Percentiles rank a stretch among this genome's conserved stretches.
phyloP scores from a whole-genome alignment of 306 rosid species.

The Cajanus cajan region DNA sequence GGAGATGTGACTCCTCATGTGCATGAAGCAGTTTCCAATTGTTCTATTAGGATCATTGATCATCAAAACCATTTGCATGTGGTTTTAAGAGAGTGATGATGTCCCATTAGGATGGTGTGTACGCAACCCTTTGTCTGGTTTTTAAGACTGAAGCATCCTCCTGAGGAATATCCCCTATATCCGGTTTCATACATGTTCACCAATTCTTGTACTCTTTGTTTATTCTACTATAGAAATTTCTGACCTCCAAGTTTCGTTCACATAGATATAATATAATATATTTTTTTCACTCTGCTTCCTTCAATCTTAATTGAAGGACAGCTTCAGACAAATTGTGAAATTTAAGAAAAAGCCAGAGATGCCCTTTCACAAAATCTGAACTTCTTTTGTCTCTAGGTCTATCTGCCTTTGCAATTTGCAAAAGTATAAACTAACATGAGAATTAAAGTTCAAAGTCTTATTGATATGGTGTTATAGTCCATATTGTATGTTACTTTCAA shows the following conservation, averaged over 20 bases:
- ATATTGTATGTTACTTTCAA: not conserved
- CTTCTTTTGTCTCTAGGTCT: conserved; percentile 20
- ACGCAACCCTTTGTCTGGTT: conserved; percentile 20
- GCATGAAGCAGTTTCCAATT: not conserved
- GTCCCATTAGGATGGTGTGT: conserved; percentile 1
- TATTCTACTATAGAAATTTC: not conserved
- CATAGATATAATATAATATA: not conserved
- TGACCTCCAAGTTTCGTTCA: not conserved
- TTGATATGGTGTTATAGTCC: conserved; percentile 8
- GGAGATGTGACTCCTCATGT: not conserved
- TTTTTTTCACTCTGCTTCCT: not conserved
- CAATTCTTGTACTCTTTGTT: conserved; percentile 5
- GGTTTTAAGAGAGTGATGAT: conserved; percentile 18
- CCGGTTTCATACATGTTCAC: not conserved
- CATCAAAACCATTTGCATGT: not conserved
- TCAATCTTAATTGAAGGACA: not conserved
- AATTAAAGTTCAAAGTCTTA: not conserved
- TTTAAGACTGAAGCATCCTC: conserved; percentile 15
- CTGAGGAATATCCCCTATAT: conserved; percentile 25
- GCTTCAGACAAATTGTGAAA: not conserved
- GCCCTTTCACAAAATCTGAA: conserved; percentile 18
- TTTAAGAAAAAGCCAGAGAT: conserved; percentile 7
- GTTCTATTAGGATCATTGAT: conserved; percentile 5
- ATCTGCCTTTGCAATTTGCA: conserved; percentile 9
- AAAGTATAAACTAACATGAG: not conserved